These are phyloP conservation scores for Spergularia azorica DNA, from an alignment of 179 eudicot genomes.

Conservation along the genomic window DNA sequence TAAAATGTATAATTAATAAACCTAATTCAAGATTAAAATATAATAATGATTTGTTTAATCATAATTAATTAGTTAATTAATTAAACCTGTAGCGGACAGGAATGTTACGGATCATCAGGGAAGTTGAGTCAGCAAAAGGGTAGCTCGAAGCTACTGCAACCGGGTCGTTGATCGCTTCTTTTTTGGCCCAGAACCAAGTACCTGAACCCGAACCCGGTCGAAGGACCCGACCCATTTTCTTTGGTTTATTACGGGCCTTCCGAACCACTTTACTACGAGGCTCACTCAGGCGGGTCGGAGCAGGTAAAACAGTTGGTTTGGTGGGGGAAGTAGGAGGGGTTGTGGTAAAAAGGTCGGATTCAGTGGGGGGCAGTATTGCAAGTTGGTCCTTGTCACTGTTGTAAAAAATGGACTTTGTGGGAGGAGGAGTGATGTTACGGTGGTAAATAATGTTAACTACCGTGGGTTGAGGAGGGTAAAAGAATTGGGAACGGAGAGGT, in stretches of 20 bases:
- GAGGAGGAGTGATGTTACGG: neutral
- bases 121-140: constrained; percentile 27
- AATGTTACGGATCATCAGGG: constrained; percentile 32
- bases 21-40: too few species aligned
- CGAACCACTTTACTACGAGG: neutral
- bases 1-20: neutral
- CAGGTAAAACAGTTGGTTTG: neutral
- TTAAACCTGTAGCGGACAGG: constrained; percentile 28
- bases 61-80: neutral
- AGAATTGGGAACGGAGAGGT: neutral
- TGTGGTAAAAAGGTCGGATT: too few species aligned
- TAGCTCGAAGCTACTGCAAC: neutral
- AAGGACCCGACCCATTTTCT: neutral
- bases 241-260: constrained; percentile 6
- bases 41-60: neutral
- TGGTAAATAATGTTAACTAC: neutral
- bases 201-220: neutral
- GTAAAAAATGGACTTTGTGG: too few species aligned
- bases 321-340: neutral
- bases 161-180: neutral
- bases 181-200: constrained; percentile 10
- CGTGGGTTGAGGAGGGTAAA: neutral
- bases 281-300: neutral
- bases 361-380: too few species aligned
- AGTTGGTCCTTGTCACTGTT: neutral